Conservation (phyloP, 768 basidiomycete genomes). For the Gloeopeniophorella convolvens region DNA sequence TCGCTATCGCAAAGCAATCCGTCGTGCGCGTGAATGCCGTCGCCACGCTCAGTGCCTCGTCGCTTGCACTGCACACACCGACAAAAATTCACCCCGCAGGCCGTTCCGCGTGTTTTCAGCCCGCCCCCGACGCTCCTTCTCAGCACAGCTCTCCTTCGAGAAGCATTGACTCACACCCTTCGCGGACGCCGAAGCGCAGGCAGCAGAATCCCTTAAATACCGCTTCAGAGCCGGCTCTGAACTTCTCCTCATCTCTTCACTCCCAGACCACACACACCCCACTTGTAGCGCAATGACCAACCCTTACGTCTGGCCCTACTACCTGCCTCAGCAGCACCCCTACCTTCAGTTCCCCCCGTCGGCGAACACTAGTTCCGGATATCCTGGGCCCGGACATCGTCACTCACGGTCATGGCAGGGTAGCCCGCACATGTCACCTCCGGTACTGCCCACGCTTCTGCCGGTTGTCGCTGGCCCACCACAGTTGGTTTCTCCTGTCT, state of each 20-base stretch:
- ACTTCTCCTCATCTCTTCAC: neutral
- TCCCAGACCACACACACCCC: neutral
- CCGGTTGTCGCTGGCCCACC: neutral
- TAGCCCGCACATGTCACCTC: constrained; percentile 10
- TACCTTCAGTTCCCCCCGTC: constrained; percentile 15
- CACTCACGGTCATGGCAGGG: constrained; percentile 13
- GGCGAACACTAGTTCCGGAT: no score
- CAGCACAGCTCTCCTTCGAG: neutral
- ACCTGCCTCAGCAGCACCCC: constrained; percentile 11
- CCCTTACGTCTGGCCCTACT: constrained; percentile 16
- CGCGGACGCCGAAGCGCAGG: neutral
- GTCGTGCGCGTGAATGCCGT: no score
- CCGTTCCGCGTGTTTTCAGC: constrained; percentile 10
- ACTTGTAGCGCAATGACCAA: constrained; percentile 1
- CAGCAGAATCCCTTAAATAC: neutral
- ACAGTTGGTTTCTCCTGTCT: neutral
- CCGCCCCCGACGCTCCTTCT: neutral
- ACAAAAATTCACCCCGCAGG: neutral
- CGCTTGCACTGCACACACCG: no score
- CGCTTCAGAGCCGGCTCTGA: neutral
- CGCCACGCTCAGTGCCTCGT: no score
- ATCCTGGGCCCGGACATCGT: constrained; percentile 4
- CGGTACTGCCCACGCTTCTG: constrained; percentile 8
- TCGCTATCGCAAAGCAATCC: no score
- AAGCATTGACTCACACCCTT: constrained; percentile 14